These are phyloP conservation scores for Aspergillus tubingensis DNA, from an alignment of 2,329 filamentous ascomycete species.

Conservation along the genomic window DNA sequence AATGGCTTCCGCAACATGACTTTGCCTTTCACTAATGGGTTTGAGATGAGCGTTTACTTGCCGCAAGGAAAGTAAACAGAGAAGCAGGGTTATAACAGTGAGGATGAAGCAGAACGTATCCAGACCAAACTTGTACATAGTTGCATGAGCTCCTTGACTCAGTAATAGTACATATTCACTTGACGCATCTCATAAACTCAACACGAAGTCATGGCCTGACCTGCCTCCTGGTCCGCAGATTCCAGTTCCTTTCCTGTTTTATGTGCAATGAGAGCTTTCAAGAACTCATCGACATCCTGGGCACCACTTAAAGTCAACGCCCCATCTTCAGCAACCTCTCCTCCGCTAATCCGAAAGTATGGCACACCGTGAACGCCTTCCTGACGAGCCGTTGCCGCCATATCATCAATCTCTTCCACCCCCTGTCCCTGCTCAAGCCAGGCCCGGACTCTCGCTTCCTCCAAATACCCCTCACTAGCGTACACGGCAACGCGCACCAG, in stretches of 20 bases:
- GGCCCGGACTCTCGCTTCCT: conserved; percentile 5
- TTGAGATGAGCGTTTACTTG: conserved; percentile 49
- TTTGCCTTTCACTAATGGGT: conserved; percentile 51
- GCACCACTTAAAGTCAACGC: conserved; percentile 12
- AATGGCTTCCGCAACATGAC: conserved; percentile 56
- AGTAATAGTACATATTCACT: too few relatives aligned
- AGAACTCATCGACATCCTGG: conserved; percentile 20
- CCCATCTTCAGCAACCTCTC: conserved; percentile 8
- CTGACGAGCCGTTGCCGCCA: conserved; percentile 11
- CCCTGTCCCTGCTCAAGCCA: conserved; percentile 18
- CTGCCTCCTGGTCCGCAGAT: neutral
- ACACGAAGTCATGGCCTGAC: too few relatives aligned
- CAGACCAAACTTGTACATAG: too few relatives aligned
- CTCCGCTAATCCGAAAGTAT: conserved; percentile 21
- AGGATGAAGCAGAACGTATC: too few relatives aligned
- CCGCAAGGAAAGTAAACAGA: conserved; percentile 8
- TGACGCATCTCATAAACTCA: too few relatives aligned
- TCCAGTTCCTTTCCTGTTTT: neutral
- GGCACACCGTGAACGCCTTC: conserved; percentile 20
- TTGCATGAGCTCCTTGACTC: too few relatives aligned
- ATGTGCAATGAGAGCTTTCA: conserved; percentile 18
- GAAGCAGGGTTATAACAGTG: too few relatives aligned
- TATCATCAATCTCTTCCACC: conserved; percentile 10
- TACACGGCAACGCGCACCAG: conserved; percentile 14
- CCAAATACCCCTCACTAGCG: conserved; percentile 11